Evolutionary conservation across 2,329 filamentous ascomycete genomes (phyloP).

Genomic region (Basipetospora chlamydospora): DNA sequence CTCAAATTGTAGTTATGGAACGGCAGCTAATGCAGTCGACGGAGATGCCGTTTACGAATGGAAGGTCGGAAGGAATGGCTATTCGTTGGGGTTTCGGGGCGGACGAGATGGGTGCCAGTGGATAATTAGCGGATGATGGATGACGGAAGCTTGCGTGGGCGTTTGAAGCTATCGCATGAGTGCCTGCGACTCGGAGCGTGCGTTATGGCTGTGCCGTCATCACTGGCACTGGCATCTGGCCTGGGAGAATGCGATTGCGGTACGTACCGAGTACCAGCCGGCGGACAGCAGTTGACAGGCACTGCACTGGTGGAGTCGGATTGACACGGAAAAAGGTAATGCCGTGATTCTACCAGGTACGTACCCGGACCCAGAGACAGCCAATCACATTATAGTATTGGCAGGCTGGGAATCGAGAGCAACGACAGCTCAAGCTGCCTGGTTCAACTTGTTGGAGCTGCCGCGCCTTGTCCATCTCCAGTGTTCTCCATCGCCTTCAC

Average conservation of each 20-base stretch:
- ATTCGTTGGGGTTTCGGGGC: not conserved
- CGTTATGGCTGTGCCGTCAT: too few relatives aligned
- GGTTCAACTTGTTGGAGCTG: slow-evolving; percentile 3
- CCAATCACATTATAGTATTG: slow-evolving; percentile 2
- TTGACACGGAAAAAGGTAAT: not conserved
- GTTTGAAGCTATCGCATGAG: slow-evolving; percentile 4
- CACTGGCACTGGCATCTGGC: too few relatives aligned
- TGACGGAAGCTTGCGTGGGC: slow-evolving; percentile 4
- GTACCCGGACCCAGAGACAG: not conserved
- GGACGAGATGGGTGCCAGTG: not conserved
- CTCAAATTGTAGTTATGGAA: too few relatives aligned
- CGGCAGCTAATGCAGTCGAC: too few relatives aligned
- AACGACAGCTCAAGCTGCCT: slow-evolving; percentile 7
- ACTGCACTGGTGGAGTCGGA: too few relatives aligned
- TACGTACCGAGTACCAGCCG: too few relatives aligned
- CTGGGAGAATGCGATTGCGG: too few relatives aligned
- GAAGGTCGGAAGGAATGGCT: not conserved
- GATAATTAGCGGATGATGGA: too few relatives aligned
- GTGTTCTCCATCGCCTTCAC: too few relatives aligned
- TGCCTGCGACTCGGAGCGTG: too few relatives aligned
- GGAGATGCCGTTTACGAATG: not conserved
- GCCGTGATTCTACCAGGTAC: not conserved
- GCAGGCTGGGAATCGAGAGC: slow-evolving; percentile 1
- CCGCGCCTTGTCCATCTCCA: slow-evolving; percentile 1
- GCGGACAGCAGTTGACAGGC: too few relatives aligned